Evolutionary conservation across 1,284 basidiomycete species (phyloP), one percentile per base, ranked within the genome.

Genomic region (Ustanciosporium gigantosporum): DNA sequence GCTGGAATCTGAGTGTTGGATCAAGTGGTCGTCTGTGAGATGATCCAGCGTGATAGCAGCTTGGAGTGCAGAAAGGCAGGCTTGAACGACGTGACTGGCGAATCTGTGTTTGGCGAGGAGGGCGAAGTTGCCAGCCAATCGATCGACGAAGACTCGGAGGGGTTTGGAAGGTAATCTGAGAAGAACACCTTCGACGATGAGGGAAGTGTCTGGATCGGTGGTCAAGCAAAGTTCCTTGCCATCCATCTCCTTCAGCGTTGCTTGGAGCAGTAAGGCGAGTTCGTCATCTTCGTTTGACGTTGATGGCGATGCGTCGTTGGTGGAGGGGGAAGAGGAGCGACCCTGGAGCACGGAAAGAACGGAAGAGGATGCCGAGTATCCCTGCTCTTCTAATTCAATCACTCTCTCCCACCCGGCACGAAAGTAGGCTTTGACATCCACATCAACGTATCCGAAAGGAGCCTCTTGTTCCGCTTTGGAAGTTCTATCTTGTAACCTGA

Each of bases 41-140:
- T 50, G 52, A 25, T 61, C 49, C 27, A 61, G 41, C 3, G 62
- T 55, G 19, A 69, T 41, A 20, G 46, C 52, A 1, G 41, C 45
- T 32, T 73, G 70, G 14, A 74, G 59, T 5, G 61, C 47, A 9
- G 39, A 31, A 15, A 74, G 62, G 25, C 53, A 49, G 4, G 68
- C 44, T 24, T 74, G 66, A 3, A 68, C 46, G 17, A 76, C 73
- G 55, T 77, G 75, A 3, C 71, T 74, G 21, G 69, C 75, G 32
- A 70, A 77, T n/a, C 75, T 49, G 38, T 77, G 75, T 13, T 46
- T 49, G 17, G 70, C 50, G 7, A 77, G 53, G 5, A 41, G 46
- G 11, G 46, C 36, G 32, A 66, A 66, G 46, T 60, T 69, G 25
- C 72, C 73, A 1, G 62, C 48, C 22, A 76, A 46, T n/a, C 70